These are phyloP conservation scores for Prunus padus DNA, from an alignment of 306 rosid species.

Conservation along the genomic window DNA sequence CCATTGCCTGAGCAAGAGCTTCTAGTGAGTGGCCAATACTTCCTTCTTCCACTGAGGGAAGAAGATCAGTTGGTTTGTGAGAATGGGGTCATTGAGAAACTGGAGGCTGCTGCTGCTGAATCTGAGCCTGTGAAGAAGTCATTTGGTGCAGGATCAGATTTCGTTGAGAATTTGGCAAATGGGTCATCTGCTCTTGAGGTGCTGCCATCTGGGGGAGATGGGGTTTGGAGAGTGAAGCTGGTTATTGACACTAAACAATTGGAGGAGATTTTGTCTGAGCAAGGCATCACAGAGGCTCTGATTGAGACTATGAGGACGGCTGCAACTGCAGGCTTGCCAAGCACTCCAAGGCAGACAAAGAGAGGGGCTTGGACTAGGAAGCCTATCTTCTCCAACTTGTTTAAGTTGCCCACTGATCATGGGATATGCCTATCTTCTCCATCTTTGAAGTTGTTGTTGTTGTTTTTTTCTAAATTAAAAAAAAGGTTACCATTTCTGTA, in stretches of 20 bases:
- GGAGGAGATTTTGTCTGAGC: constrained; percentile 33
- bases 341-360: constrained; percentile 22
- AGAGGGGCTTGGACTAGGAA: constrained; percentile 15
- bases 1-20: constrained; percentile 43
- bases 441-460: no score
- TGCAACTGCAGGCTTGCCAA: constrained; percentile 1
- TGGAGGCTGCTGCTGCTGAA: constrained; percentile 7
- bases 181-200: constrained; percentile 27
- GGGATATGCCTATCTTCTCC: neutral
- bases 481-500: no score
- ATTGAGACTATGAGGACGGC: constrained; percentile 38
- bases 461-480: no score
- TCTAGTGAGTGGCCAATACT: constrained; percentile 49
- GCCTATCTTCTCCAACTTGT: constrained; percentile 17
- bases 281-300: constrained; percentile 29
- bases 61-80: neutral
- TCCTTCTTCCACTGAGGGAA: constrained; percentile 55
- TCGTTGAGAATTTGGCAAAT: constrained; percentile 36
- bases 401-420: constrained; percentile 13
- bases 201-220: constrained; percentile 26
- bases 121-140: constrained; percentile 21
- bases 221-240: constrained; percentile 35
- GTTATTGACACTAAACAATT: constrained; percentile 29
- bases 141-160: constrained; percentile 25
- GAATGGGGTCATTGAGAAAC: neutral